These are phyloP conservation scores for Haplosporangium sp. DNA, from an alignment of 371 early-diverging fungal genomes.

Conservation along the genomic window DNA sequence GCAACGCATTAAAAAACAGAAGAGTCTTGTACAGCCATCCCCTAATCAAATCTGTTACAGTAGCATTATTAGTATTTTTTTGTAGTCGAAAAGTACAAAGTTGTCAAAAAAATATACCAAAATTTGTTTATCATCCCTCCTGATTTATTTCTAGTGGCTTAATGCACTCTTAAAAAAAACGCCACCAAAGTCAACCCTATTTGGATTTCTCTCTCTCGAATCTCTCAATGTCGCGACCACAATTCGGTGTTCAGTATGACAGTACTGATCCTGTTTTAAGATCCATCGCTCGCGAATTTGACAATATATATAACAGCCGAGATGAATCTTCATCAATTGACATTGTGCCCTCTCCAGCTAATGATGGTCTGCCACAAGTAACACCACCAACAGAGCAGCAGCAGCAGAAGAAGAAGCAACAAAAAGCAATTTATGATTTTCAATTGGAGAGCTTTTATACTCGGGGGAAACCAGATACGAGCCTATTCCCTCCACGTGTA, in stretches of 20 bases:
- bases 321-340: neutral
- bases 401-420: neutral
- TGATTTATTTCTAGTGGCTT: too few relatives aligned
- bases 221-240: constrained; percentile 1
- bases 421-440: constrained; percentile 8
- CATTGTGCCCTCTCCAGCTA: too few relatives aligned
- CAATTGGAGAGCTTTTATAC: constrained; percentile 38
- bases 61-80: too few relatives aligned
- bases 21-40: neutral
- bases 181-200: too few relatives aligned
- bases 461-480: constrained; percentile 14
- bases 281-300: constrained; percentile 35
- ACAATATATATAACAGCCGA: neutral
- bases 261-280: constrained; percentile 21
- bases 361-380: neutral
- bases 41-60: neutral
- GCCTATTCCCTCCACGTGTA: constrained; percentile 31
- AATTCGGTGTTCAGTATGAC: neutral
- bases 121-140: too few relatives aligned
- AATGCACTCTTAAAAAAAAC: too few relatives aligned
- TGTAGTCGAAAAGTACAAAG: too few relatives aligned
- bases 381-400: neutral
- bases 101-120: too few relatives aligned
- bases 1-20: too few relatives aligned
- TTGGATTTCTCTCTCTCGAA: too few relatives aligned